These are phyloP conservation scores for Xylaria grammica DNA, from an alignment of 495 filamentous ascomycete genomes.

Conservation along the genomic window DNA sequence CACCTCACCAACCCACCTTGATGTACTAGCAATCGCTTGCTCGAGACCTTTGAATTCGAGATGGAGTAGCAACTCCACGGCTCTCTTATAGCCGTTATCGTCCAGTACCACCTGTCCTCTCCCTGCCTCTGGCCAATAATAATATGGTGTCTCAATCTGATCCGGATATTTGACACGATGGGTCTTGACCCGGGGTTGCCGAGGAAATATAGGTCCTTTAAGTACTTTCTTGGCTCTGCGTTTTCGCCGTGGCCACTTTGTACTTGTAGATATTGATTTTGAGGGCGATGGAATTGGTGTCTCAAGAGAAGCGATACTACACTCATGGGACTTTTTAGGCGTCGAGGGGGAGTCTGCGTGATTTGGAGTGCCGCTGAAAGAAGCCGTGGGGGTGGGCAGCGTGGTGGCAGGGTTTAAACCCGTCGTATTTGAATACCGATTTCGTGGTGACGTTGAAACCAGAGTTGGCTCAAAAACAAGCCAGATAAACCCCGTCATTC, in stretches of 20 bases:
- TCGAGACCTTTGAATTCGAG: slow-evolving; percentile 79
- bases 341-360: slow-evolving; percentile 21
- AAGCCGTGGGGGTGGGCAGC: slow-evolving; percentile 29
- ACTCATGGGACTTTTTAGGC: slow-evolving; percentile 5
- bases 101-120: slow-evolving; percentile 73
- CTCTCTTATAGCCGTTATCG: slow-evolving; percentile 74
- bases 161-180: slow-evolving; percentile 43
- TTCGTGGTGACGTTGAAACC: not conserved
- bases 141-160: slow-evolving; percentile 61
- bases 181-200: slow-evolving; percentile 63
- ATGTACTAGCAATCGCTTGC: slow-evolving; percentile 71
- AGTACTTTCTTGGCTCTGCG: slow-evolving; percentile 48
- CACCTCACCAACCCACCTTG: slow-evolving; percentile 68
- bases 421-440: not conserved
- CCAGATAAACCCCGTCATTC: slow-evolving; percentile 94
- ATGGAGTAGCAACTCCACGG: slow-evolving; percentile 79
- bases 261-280: slow-evolving; percentile 21
- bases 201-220: slow-evolving; percentile 57
- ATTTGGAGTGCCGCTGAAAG: slow-evolving; percentile 30
- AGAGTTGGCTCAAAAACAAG: slow-evolving; percentile 70
- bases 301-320: not conserved
- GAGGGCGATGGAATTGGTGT: slow-evolving; percentile 20
- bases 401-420: not conserved
- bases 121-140: slow-evolving; percentile 69
- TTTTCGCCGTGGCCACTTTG: slow-evolving; percentile 32